Evolutionary conservation across 306 rosid species (phyloP).

Genomic region (Herpetospermum pedunculosum): DNA sequence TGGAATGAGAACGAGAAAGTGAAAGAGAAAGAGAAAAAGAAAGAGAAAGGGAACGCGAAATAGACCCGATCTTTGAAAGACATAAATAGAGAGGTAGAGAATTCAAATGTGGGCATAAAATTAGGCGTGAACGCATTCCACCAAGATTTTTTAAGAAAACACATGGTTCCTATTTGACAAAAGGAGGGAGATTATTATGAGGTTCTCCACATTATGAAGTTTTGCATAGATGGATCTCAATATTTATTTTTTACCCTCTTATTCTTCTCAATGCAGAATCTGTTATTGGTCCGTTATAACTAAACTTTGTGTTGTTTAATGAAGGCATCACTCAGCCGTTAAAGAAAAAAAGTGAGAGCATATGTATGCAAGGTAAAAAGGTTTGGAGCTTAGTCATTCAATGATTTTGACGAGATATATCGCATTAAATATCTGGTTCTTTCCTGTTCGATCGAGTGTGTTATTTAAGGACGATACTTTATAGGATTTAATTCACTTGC

Average conservation of each 20-base stretch:
- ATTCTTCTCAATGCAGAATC: slow-evolving; percentile 72
- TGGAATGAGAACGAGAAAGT: slow-evolving; percentile 60
- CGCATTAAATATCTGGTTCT: slow-evolving; percentile 28
- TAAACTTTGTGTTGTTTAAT: slow-evolving; percentile 90
- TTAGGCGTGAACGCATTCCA: slow-evolving; percentile 38
- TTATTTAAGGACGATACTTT: slow-evolving; percentile 25
- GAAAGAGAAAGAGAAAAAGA: slow-evolving; percentile 43
- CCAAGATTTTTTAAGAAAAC: slow-evolving; percentile 59
- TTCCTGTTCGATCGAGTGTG: slow-evolving; percentile 28
- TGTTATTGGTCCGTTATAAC: slow-evolving; percentile 57
- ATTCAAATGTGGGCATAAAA: slow-evolving; percentile 63
- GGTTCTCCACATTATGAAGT: slow-evolving; percentile 79
- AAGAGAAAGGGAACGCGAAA: slow-evolving; percentile 59
- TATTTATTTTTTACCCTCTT: slow-evolving; percentile 66
- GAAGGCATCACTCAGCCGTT: slow-evolving; percentile 99
- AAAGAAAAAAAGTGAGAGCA: slow-evolving; percentile 97
- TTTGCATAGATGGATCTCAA: slow-evolving; percentile 91
- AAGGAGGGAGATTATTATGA: slow-evolving; percentile 66
- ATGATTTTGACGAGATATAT: slow-evolving; percentile 34
- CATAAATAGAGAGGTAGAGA: slow-evolving; percentile 84
- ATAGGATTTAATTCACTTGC: slow-evolving; percentile 12
- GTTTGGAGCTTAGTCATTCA: slow-evolving; percentile 40
- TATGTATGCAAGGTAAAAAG: slow-evolving; percentile 98
- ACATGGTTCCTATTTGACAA: slow-evolving; percentile 64
- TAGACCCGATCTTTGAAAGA: slow-evolving; percentile 74